These are phyloP conservation scores for Herpetomonas samuelpessoai DNA, from an alignment of 208 protist species.

Conservation along the genomic window DNA sequence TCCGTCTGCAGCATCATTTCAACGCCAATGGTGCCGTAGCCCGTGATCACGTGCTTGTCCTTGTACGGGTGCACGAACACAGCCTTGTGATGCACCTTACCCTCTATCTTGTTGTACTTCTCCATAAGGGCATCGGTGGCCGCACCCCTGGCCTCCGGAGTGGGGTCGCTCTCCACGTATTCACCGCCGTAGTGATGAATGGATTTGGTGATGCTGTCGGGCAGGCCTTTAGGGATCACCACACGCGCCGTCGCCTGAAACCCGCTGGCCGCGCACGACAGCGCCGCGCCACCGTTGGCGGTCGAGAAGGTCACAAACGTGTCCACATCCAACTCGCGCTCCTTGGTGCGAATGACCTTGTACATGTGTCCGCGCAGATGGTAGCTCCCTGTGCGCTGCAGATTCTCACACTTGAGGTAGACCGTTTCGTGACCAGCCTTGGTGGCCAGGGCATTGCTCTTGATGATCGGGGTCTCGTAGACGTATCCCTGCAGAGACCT, in stretches of 20 bases:
- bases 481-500: conserved; percentile 58
- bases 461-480: conserved; percentile 67
- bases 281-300: conserved; percentile 91
- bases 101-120: conserved; percentile 31
- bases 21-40: conserved; percentile 84
- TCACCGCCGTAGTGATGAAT: conserved; percentile 64
- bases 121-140: conserved; percentile 32
- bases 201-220: conserved; percentile 64
- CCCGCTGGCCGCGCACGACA: conserved; percentile 78
- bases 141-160: conserved; percentile 41
- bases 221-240: conserved; percentile 83
- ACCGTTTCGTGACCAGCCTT: conserved; percentile 54
- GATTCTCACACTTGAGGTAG: conserved; percentile 74
- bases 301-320: conserved; percentile 88
- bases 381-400: conserved; percentile 78
- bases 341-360: conserved; percentile 67
- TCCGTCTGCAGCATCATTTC: conserved; percentile 89
- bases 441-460: conserved; percentile 47
- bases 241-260: conserved; percentile 83
- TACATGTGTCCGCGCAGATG: conserved; percentile 69
- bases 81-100: conserved; percentile 49
- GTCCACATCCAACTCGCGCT: conserved; percentile 55
- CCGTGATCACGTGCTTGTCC: conserved; percentile 89
- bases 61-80: conserved; percentile 92
- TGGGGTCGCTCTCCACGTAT: conserved; percentile 42